Conservation (phyloP, 2,329 filamentous ascomycete genomes). For the Monosporascus sp. region DNA sequence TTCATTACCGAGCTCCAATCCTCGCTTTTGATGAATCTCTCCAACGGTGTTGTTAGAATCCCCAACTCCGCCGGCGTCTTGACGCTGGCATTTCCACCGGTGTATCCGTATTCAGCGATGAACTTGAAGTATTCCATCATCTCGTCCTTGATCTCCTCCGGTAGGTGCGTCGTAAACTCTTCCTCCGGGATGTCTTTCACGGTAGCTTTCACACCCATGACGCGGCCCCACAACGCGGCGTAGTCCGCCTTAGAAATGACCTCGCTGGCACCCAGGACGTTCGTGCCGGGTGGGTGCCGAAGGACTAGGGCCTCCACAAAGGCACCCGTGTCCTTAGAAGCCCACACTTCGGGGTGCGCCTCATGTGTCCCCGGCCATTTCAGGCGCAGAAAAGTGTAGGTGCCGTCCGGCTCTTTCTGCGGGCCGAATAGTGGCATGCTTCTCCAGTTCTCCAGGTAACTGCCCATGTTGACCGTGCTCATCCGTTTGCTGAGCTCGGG, state of each 20-base stretch:
- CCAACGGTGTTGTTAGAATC: slow-evolving; percentile 5
- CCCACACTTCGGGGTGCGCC: slow-evolving; percentile 4
- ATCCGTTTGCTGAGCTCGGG: slow-evolving; percentile 7
- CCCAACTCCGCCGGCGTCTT: slow-evolving; percentile 6
- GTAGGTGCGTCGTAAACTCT: slow-evolving; percentile 5
- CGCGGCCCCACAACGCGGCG: slow-evolving; percentile 5
- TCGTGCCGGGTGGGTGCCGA: slow-evolving; percentile 5
- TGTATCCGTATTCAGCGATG: slow-evolving; percentile 11
- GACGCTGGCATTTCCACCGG: slow-evolving; percentile 7
- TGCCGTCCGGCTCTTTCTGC: slow-evolving; percentile 8
- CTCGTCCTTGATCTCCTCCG: slow-evolving; percentile 1
- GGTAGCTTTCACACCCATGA: slow-evolving; percentile 4
- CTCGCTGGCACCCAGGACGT: slow-evolving; percentile 6
- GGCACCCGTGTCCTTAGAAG: slow-evolving; percentile 9
- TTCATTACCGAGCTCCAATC: slow-evolving; percentile 9
- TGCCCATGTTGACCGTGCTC: slow-evolving; percentile 10
- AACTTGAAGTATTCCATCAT: slow-evolving; percentile 7
- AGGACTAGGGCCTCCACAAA: slow-evolving; percentile 12
- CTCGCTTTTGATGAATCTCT: slow-evolving; percentile 8
- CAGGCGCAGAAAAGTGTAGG: slow-evolving; percentile 2
- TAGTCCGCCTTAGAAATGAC: slow-evolving; percentile 7
- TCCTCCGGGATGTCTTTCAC: slow-evolving; percentile 5
- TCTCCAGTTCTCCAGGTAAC: slow-evolving; percentile 11
- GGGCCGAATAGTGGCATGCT: slow-evolving; percentile 3
- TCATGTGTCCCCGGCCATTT: neutral